Evolutionary conservation across 179 eudicot genomes (phyloP), one percentile per base, ranked within the genome.

Genomic region (Camellia oleifera): DNA sequence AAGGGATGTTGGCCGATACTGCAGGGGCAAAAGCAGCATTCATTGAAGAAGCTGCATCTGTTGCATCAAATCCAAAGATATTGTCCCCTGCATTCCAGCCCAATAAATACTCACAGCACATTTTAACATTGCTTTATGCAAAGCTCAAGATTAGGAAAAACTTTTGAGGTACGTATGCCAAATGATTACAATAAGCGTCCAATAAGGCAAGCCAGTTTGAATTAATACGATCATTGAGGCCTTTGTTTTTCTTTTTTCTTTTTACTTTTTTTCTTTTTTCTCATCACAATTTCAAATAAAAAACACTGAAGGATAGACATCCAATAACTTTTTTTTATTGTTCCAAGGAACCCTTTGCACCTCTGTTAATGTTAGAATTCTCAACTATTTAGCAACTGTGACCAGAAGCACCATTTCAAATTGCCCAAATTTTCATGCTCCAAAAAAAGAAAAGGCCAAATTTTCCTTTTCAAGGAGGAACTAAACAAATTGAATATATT

Each of bases 11-110:
- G 74, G 96, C 85, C 12, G 78, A 58, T 66, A 90, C 82, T 45
- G 96, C 98, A 9, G 97, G 92, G 58, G 92, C 89, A 85, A 94
- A 94, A 40, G 95, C 97, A 69, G 90, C 90, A 71, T 95, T 85
- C 91, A 95, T 78, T 4, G 99, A 95, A 48, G 88, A 82, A 46
- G 79, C 87, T n/a, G 98, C 78, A 85, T 95, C 87, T 42, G 83
- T 82, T 45, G 94, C 83, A 86, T 95, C 99, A 77, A 50, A 64
- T 66, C 94, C 99, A 76, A 45, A 91, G 26, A 95, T 95, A 78
- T 95, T 95, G 86, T 95, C 99, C 71, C 99, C 98, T 94, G 88
- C 77, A 46, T 7, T 56, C 52, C 52, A 66, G 40, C 69, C 50
- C 69, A 63, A 60, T 50, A 17, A 62, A 62, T 50, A 62, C 0